A percentile compares a stretch with the other conserved stretches of the same genome.
Conservation (phyloP, 2,329 filamentous ascomycete genomes). For the Beauveria scarabaeidicola region DNA sequence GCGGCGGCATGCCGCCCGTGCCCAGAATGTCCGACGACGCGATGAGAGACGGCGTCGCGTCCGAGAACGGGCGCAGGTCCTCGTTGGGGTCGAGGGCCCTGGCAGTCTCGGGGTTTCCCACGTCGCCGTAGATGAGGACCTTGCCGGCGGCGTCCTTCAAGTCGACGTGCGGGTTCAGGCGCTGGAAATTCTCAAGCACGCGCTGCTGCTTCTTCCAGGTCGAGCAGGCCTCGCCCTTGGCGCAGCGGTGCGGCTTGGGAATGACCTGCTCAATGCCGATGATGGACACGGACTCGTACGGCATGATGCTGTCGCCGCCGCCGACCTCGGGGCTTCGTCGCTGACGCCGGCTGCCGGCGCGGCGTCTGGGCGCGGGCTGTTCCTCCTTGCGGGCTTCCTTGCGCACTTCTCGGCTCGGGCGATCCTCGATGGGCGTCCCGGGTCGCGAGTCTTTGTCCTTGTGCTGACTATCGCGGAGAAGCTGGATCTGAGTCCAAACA, state of each 20-base stretch:
- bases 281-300: conserved; percentile 79
- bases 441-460: conserved; percentile 43
- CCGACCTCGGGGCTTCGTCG: conserved; percentile 23
- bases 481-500: conserved; percentile 72
- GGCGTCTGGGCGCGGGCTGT: conserved; percentile 24
- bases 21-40: conserved; percentile 89
- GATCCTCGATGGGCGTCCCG: conserved; percentile 54
- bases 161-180: conserved; percentile 61
- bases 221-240: conserved; percentile 76
- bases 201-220: conserved; percentile 77
- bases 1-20: conserved; percentile 51
- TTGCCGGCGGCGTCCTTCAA: conserved; percentile 46
- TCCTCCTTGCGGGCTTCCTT: conserved; percentile 36
- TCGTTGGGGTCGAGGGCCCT: conserved; percentile 43
- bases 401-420: conserved; percentile 41
- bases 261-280: conserved; percentile 86
- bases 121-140: conserved; percentile 70
- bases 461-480: conserved; percentile 50
- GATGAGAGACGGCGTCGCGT: conserved; percentile 71
- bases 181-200: conserved; percentile 64
- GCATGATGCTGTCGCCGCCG: conserved; percentile 63
- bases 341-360: conserved; percentile 31
- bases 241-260: conserved; percentile 75
- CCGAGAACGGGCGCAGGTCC: conserved; percentile 58
- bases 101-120: conserved; percentile 64